Conservation (phyloP, 768 basidiomycete species). For the Coprinopsis strossmayeri region DNA sequence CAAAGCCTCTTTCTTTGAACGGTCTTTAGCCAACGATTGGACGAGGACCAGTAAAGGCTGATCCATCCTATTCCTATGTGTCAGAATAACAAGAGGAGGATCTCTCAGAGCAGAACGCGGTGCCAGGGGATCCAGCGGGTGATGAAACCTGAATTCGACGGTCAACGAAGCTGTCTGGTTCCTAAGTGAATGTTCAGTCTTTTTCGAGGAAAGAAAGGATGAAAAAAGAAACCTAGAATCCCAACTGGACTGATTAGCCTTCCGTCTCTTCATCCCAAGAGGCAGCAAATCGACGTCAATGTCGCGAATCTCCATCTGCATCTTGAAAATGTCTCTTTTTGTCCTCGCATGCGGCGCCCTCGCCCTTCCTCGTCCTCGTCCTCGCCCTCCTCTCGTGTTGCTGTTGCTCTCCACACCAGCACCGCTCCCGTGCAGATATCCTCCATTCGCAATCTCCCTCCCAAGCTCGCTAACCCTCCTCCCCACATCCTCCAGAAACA, state of each 20-base stretch:
- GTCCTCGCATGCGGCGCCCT: conserved; percentile 26
- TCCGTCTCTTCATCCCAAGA: conserved; percentile 74
- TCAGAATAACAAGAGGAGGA: conserved; percentile 45
- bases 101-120: conserved; percentile 28
- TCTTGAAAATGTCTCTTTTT: conserved; percentile 63
- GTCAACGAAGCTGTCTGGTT: conserved; percentile 64
- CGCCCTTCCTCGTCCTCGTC: conserved; percentile 25
- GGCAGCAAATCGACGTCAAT: conserved; percentile 76
- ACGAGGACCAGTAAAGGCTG: conserved; percentile 45
- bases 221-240: conserved; percentile 62
- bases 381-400: conserved; percentile 18
- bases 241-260: conserved; percentile 76
- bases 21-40: conserved; percentile 39
- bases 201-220: conserved; percentile 6
- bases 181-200: conserved; percentile 29
- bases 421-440: conserved; percentile 32
- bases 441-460: conserved; percentile 56
- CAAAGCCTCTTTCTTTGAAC: conserved; percentile 34
- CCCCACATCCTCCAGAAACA: conserved; percentile 77
- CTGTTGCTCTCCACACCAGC: conserved; percentile 19
- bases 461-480: conserved; percentile 74
- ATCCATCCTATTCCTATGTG: conserved; percentile 55
- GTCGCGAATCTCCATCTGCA: conserved; percentile 59
- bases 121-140: conserved; percentile 38
- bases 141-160: conserved; percentile 65